A percentile compares a stretch with the other conserved stretches of the same genome.
phyloP scores from a whole-genome alignment of 2,329 filamentous ascomycete genomes.

The Fusarium domesticum region DNA sequence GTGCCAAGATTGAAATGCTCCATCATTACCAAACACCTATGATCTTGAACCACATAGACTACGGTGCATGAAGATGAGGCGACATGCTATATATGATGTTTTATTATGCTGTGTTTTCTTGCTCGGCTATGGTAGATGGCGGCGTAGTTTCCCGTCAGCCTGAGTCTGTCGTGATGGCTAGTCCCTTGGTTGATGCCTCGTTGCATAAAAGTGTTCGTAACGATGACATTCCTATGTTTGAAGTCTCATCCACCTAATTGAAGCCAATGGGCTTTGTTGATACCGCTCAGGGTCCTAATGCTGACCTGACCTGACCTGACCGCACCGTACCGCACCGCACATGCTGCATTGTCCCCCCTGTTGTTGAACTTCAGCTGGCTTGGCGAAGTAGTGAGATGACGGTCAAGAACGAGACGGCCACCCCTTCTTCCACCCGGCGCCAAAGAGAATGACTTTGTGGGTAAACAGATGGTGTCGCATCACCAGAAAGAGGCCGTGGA shows the following conservation, averaged over 20 bases:
- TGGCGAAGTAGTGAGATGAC: background rate
- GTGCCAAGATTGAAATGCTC: constrained; percentile 53
- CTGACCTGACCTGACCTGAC: background rate
- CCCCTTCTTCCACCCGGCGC: constrained; percentile 4
- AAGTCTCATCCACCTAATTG: background rate
- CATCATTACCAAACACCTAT: constrained; percentile 59
- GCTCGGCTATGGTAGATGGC: no score
- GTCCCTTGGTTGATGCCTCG: no score
- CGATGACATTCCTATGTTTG: background rate
- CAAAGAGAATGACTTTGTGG: constrained; percentile 8
- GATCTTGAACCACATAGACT: constrained; percentile 39
- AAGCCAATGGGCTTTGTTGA: no score
- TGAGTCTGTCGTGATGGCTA: no score
- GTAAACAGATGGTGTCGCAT: constrained; percentile 19
- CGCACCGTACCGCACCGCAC: background rate
- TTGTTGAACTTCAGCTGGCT: background rate
- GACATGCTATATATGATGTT: constrained; percentile 24
- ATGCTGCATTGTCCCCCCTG: background rate
- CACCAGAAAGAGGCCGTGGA: constrained; percentile 7
- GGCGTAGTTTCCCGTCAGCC: no score
- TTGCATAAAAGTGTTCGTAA: background rate
- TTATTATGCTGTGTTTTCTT: no score
- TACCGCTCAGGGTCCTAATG: no score
- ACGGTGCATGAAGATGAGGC: constrained; percentile 56
- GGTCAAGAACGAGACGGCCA: constrained; percentile 10